Conservation (phyloP, 148 eudicot species). For the Talinum fruticosum region DNA sequence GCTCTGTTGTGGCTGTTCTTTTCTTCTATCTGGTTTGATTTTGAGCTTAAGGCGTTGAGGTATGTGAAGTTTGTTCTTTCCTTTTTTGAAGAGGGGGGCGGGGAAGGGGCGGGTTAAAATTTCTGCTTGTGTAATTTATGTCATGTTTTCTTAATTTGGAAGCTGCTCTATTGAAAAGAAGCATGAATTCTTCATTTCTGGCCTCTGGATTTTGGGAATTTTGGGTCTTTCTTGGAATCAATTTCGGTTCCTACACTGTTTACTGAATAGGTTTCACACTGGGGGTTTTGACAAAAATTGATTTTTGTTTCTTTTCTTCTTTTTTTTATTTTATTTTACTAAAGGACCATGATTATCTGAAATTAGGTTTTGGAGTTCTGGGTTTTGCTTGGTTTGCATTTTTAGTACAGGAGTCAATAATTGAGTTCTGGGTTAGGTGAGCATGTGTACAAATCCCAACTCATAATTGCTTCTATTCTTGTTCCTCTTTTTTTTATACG, state of each 20-base stretch:
- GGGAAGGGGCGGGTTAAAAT: too few relatives aligned
- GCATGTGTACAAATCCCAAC: conserved; percentile 19
- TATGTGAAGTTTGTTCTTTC: conserved; percentile 7
- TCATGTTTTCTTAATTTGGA: neutral
- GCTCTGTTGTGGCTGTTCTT: neutral
- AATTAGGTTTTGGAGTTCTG: neutral
- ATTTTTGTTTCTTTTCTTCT: neutral
- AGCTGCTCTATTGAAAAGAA: neutral
- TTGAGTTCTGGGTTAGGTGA: conserved; percentile 28
- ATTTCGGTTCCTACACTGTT: neutral
- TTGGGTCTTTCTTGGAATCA: neutral
- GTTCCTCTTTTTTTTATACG: neutral
- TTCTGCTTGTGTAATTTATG: neutral
- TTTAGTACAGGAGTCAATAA: conserved; percentile 15
- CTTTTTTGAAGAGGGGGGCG: neutral
- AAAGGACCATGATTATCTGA: neutral
- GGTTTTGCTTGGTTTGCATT: conserved; percentile 21
- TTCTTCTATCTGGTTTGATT: conserved; percentile 9
- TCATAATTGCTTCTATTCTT: conserved; percentile 9
- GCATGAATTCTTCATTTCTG: neutral
- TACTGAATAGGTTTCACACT: neutral
- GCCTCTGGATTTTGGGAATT: neutral
- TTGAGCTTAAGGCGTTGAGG: conserved; percentile 26
- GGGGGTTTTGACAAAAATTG: neutral
- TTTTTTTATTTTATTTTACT: neutral